These are phyloP conservation scores for Takashimella koratensis DNA, from an alignment of 1,284 basidiomycete species.

Conservation along the genomic window DNA sequence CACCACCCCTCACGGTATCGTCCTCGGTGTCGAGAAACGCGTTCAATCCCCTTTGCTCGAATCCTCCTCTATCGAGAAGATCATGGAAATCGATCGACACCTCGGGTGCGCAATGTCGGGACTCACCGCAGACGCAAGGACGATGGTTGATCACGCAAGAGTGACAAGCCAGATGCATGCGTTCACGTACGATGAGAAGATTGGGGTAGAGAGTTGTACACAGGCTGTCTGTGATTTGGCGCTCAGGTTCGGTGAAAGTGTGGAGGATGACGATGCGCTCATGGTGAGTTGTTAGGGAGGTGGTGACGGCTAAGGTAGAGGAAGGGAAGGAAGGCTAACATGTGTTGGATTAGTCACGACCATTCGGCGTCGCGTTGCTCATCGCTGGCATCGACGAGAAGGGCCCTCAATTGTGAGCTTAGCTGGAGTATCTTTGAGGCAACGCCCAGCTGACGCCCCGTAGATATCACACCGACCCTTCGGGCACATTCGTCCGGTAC, in stretches of 20 bases:
- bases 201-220: constrained; percentile 94
- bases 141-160: constrained; percentile 99
- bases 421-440: constrained; percentile 15
- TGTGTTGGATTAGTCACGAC: constrained; percentile 72
- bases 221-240: constrained; percentile 98
- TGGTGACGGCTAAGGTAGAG: no score
- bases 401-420: constrained; percentile 82
- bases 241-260: constrained; percentile 95
- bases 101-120: constrained; percentile 98
- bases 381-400: constrained; percentile 96
- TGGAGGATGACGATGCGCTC: constrained; percentile 97
- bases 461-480: constrained; percentile 96
- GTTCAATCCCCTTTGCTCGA: constrained; percentile 96
- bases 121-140: constrained; percentile 94
- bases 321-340: no score
- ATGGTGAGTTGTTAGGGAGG: constrained; percentile 66
- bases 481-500: constrained; percentile 96
- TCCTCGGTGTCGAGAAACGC: constrained; percentile 97
- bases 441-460: constrained; percentile 11
- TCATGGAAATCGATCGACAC: constrained; percentile 98
- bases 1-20: constrained; percentile 77
- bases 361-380: constrained; percentile 95
- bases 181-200: constrained; percentile 95
- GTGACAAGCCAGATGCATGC: constrained; percentile 93
- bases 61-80: constrained; percentile 95